Conservation (phyloP, 1,139 yeast species). For the Taphrina communis region DNA sequence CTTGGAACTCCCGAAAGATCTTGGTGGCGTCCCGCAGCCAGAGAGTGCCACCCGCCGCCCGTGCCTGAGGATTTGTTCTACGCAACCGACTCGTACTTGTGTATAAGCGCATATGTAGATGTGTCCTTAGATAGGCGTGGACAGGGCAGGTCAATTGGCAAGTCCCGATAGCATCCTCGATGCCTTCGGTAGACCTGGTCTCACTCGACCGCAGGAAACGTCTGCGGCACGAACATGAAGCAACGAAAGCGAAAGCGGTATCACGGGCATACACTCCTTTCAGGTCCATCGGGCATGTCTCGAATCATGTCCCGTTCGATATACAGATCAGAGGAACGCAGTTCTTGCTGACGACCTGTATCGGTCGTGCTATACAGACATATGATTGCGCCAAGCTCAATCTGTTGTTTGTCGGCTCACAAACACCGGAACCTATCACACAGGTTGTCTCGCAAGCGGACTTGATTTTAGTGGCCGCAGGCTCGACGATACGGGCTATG, state of each 20-base stretch:
- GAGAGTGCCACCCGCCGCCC: background rate
- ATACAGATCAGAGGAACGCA: conserved; percentile 87
- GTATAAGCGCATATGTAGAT: no score
- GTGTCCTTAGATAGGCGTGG: no score
- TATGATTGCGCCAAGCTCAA: conserved; percentile 81
- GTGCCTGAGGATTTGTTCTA: conserved; percentile 12
- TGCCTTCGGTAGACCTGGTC: conserved; percentile 3
- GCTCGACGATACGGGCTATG: conserved; percentile 72
- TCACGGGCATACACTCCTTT: conserved; percentile 61
- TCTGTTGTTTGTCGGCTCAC: conserved; percentile 83
- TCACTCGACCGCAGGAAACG: conserved; percentile 16
- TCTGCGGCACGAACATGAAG: background rate
- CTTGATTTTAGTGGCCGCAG: conserved; percentile 79
- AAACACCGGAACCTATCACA: conserved; percentile 72
- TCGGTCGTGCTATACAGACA: conserved; percentile 87
- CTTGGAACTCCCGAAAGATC: conserved; percentile 1
- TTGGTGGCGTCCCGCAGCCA: conserved; percentile 3
- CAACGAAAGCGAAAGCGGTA: conserved; percentile 1
- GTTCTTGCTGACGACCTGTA: conserved; percentile 85
- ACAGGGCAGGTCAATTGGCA: no score
- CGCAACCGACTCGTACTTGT: no score
- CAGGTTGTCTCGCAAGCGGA: conserved; percentile 82
- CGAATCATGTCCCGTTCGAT: conserved; percentile 80
- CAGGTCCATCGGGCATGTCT: conserved; percentile 57
- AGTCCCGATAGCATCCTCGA: background rate